Evolutionary conservation across 1,139 yeast genomes (phyloP), one percentile per base, ranked within the genome.

Genomic region (Saccharomyces hybrid): DNA sequence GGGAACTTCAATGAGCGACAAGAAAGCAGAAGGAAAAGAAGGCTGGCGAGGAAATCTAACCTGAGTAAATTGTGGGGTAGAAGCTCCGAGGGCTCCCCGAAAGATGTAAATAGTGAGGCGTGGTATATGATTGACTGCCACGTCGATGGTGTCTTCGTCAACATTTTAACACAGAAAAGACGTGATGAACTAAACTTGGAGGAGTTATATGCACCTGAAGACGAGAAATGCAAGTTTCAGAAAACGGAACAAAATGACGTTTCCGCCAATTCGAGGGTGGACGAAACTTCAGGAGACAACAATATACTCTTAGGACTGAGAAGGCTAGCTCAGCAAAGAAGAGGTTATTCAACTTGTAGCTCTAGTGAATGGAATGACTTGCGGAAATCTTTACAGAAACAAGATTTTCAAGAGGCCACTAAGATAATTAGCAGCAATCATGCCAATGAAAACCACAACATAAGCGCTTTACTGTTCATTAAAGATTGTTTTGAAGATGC

Each of bases 41-140:
- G 96, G 59, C 73, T 87, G 66, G 77, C 63, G 67, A 77, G 81
- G 2, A 82, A 82, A 7, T 69, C 76, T 28, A 79, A 83, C 16
- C 78, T 85, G 2, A 81, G 81, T 48, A 59, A 56, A 42, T 47
- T 58, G 3, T 34, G 48, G 47, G 28, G 48, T 24, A 32, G 44
- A 24, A 41, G 41, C 6, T 21, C 76, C 1, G 76, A 53, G 2
- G 54, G 57, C 16, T 48, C 44, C 11, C 12, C 24, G 11, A 38
- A 52, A 16, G 53, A 51, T 16, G 21, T 31, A 9, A 64, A 63
- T 12, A 57, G 84, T 7, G 86, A 86, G 61, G 78, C 84, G 32
- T 91, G 98, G 98, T 82, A 88, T 26, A 82, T 88, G 78, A 75
- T 90, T 53, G 89, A 88, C 61, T 78, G 88, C 46, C 75, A 77